Evolutionary conservation across 371 early-diverging fungal species (phyloP), one percentile per base, ranked within the genome.

Genomic region (Haplosporangium sp.): DNA sequence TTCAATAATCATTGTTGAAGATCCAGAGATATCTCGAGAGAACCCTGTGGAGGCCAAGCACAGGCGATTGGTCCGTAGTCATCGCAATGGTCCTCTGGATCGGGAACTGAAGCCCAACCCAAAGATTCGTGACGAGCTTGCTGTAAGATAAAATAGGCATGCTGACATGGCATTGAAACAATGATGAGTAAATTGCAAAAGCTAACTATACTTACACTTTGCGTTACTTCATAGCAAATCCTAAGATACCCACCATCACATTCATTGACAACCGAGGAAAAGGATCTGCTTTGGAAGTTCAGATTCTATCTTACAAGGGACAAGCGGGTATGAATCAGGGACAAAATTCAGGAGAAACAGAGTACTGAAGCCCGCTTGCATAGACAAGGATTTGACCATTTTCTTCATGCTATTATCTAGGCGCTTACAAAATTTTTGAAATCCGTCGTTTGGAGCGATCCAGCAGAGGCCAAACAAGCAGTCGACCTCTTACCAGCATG

Each of bases 31-130:
- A 59, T 74, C 84, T 43, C 81, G 92, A 14, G 94, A 95, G 67
- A 98, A 99, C 73, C 95, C 94, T 0, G 95, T 96, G 0, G 99
- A 99, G 82, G 93, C 89, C n/a, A 98, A 98, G 73, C 98, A 99
- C 81, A 87, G 98, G n/a, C 87, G 95, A 43, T 81, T 99, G 38
- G 92, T 93, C 13, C 87, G 99, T 56, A 92, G 94, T 64, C 96
- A 97, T 84, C 89, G 96, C 12, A 95, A 92, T 80, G 96, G 95
- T 0, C 92, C 93, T 3, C 70, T 98, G 40, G 98, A 97, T 80
- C 88, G 95, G 37, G 97, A 98, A 59, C 83, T 99, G 40, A 98
- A 97, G 77, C 98, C 98, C 10, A 96, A 96, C 66, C 93, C 98
- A 7, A 92, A 94, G 72, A 93, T 93, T 20, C 87, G 98, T 21